Percentiles rank a stretch among this genome's conserved stretches.
Evolutionary conservation across 805 yeast species (phyloP).

Genomic region (Millerozyma miso): DNA sequence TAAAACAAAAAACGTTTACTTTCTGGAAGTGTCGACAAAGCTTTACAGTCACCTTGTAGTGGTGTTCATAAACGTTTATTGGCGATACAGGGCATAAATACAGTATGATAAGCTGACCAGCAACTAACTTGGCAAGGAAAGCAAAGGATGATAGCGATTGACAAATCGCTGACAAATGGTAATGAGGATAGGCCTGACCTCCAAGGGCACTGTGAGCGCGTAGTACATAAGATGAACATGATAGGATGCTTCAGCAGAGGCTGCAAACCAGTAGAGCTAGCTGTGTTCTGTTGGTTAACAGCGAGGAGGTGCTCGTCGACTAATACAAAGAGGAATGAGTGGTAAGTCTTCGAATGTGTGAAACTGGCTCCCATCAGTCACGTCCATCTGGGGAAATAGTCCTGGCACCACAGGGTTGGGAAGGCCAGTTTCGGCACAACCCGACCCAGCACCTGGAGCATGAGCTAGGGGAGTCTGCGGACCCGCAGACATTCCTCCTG

Average conservation of each 20-base stretch:
- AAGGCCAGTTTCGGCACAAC: neutral
- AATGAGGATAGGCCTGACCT: too few species aligned
- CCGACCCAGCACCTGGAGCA: neutral
- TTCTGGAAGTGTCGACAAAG: too few species aligned
- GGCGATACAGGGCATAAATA: neutral
- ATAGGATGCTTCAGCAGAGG: too few species aligned
- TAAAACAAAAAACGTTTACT: too few species aligned
- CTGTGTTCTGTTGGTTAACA: too few species aligned
- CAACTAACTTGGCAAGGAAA: neutral
- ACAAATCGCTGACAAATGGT: too few species aligned
- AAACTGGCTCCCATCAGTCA: slow-evolving; percentile 20
- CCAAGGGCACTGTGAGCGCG: too few species aligned
- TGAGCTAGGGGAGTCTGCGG: neutral
- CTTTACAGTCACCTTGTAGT: too few species aligned
- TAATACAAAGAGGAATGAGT: slow-evolving; percentile 23
- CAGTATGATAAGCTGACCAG: neutral
- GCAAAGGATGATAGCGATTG: too few species aligned
- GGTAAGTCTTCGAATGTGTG: slow-evolving; percentile 24
- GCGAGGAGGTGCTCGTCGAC: neutral
- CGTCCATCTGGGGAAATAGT: slow-evolving; percentile 31
- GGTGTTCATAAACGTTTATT: too few species aligned
- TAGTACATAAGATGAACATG: too few species aligned
- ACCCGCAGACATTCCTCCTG: neutral
- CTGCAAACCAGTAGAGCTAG: too few species aligned
- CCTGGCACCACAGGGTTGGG: slow-evolving; percentile 31